Percentiles rank a stretch among this genome's conserved stretches.
phyloP scores from a whole-genome alignment of 106 monocot species.

The Allium cepa region DNA sequence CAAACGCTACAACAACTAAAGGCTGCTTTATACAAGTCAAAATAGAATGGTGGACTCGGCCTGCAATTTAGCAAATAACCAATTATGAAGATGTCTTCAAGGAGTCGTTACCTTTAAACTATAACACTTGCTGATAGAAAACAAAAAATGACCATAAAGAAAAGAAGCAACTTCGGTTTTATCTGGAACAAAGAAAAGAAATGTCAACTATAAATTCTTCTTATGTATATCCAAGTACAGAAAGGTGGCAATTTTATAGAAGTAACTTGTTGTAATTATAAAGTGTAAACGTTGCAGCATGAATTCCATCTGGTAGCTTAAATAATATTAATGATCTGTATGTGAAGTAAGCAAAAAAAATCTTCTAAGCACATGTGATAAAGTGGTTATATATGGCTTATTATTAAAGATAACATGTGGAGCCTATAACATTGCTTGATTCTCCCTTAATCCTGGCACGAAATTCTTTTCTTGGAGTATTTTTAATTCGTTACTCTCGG shows the following conservation, averaged over 20 bases:
- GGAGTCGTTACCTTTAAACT: background rate
- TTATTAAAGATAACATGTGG: background rate
- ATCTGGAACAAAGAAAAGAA: background rate
- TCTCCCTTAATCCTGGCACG: background rate
- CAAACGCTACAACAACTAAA: background rate
- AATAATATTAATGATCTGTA: background rate
- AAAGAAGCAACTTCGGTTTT: background rate
- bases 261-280: too few relatives aligned
- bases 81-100: background rate
- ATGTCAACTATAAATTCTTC: background rate
- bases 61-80: conserved; percentile 2
- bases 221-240: too few relatives aligned
- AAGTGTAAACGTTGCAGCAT: too few relatives aligned
- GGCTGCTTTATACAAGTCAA: background rate
- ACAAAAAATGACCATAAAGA: background rate
- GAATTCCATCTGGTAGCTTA: background rate
- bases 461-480: conserved; percentile 1
- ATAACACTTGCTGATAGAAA: background rate
- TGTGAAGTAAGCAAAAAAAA: background rate
- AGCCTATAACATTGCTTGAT: conserved; percentile 9
- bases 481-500: background rate
- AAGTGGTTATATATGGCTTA: background rate
- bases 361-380: background rate
- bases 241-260: too few relatives aligned
- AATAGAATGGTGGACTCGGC: background rate